Conservation (phyloP, 2,329 filamentous ascomycete species). For the Claviceps sp. region DNA sequence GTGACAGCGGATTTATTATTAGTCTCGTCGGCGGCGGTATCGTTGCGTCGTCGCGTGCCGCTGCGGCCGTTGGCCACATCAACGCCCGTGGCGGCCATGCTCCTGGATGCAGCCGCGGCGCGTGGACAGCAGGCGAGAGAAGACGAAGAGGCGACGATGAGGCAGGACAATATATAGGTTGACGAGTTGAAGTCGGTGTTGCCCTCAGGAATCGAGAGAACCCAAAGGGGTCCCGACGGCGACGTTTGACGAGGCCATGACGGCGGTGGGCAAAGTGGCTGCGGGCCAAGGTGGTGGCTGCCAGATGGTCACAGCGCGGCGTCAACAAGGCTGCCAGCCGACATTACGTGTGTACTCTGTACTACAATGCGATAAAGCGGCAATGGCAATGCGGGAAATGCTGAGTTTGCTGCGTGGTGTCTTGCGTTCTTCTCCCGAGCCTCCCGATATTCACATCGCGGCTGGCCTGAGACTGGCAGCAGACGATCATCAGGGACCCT, state of each 20-base stretch:
- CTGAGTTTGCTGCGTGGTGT: too few species aligned
- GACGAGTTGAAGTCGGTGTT: not conserved
- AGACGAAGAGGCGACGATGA: not conserved
- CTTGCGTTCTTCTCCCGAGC: too few species aligned
- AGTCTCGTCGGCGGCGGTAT: constrained; percentile 8
- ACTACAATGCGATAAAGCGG: too few species aligned
- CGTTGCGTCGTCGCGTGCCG: constrained; percentile 14
- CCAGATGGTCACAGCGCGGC: not conserved
- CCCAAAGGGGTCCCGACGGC: not conserved
- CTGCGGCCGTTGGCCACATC: constrained; percentile 16
- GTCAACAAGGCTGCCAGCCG: too few species aligned
- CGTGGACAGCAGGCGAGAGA: not conserved
- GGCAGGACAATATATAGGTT: not conserved
- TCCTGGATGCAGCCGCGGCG: constrained; percentile 18
- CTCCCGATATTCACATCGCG: too few species aligned
- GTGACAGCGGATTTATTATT: constrained; percentile 10
- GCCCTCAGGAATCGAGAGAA: not conserved
- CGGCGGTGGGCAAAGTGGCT: not conserved
- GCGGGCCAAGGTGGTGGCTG: not conserved
- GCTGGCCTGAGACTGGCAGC: too few species aligned
- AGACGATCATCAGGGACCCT: too few species aligned
- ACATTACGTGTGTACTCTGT: too few species aligned
- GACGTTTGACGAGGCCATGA: not conserved
- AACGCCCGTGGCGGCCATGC: constrained; percentile 25
- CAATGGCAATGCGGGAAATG: too few species aligned